Percentiles rank a stretch among this genome's conserved stretches.
Conservation (phyloP, 257 asterid species). For the Solanum chaucha region DNA sequence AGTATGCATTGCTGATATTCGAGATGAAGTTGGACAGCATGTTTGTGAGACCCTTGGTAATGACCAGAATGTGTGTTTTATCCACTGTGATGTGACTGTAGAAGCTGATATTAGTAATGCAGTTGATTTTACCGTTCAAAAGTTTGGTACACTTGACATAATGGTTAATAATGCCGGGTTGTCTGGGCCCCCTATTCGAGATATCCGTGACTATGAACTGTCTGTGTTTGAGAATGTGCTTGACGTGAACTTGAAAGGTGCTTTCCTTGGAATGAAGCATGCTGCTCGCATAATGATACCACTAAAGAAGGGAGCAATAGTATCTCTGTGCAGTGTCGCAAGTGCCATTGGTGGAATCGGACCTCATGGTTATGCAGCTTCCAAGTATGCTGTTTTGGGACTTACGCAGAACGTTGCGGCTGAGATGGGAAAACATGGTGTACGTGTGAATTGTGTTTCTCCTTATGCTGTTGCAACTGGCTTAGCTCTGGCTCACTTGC, state of each 20-base stretch:
- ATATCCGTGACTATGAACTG: slow-evolving; percentile 60
- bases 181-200: slow-evolving; percentile 59
- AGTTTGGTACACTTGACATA: slow-evolving; percentile 71
- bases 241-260: slow-evolving; percentile 65
- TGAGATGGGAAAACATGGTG: slow-evolving; percentile 73
- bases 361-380: slow-evolving; percentile 69
- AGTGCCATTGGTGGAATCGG: slow-evolving; percentile 44
- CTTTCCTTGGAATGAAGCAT: slow-evolving; percentile 85
- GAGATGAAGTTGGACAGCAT: slow-evolving; percentile 43
- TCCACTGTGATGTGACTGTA: slow-evolving; percentile 65
- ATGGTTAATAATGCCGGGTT: slow-evolving; percentile 89
- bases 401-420: slow-evolving; percentile 82
- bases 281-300: slow-evolving; percentile 92
- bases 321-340: slow-evolving; percentile 60
- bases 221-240: slow-evolving; percentile 54
- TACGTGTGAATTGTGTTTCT: slow-evolving; percentile 80
- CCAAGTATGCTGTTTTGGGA: slow-evolving; percentile 85
- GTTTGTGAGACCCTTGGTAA: slow-evolving; percentile 31
- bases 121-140: slow-evolving; percentile 55
- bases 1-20: slow-evolving; percentile 65
- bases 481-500: slow-evolving; percentile 60
- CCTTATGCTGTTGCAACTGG: slow-evolving; percentile 76
- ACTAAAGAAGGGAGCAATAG: slow-evolving; percentile 57
- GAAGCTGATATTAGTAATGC: slow-evolving; percentile 63
- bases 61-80: slow-evolving; percentile 13